These are phyloP conservation scores for sweet orange (Citrus sinensis) DNA, from an alignment of 345 rosid species.

Conservation along the genomic window DVS_A1.0 CM039169.1:5081001-5081500, in stretches of 20 bases:
- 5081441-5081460: slow-evolving; percentile 79
- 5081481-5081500: slow-evolving; percentile 90
- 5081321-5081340: slow-evolving; percentile 13
- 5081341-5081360: slow-evolving; percentile 8
- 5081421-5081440: slow-evolving; percentile 84
- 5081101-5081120: neutral
- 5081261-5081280: slow-evolving; percentile 64
- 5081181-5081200: slow-evolving; percentile 75
- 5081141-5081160: slow-evolving; percentile 60
- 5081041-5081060: neutral
- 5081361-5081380: neutral
- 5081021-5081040: no score
- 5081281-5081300: slow-evolving; percentile 65
- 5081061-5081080: neutral
- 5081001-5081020: neutral
- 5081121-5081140: slow-evolving; percentile 48
- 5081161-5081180: slow-evolving; percentile 65
- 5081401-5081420: slow-evolving; percentile 75
- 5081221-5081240: slow-evolving; percentile 54
- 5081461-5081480: slow-evolving; percentile 83
- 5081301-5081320: slow-evolving; percentile 57
- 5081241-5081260: slow-evolving; percentile 80
- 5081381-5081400: slow-evolving; percentile 77
- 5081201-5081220: slow-evolving; percentile 65
- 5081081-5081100: neutral